phyloP scores from a whole-genome alignment of 495 filamentous ascomycete genomes.

The Penicillium cosmopolitanum region DNA sequence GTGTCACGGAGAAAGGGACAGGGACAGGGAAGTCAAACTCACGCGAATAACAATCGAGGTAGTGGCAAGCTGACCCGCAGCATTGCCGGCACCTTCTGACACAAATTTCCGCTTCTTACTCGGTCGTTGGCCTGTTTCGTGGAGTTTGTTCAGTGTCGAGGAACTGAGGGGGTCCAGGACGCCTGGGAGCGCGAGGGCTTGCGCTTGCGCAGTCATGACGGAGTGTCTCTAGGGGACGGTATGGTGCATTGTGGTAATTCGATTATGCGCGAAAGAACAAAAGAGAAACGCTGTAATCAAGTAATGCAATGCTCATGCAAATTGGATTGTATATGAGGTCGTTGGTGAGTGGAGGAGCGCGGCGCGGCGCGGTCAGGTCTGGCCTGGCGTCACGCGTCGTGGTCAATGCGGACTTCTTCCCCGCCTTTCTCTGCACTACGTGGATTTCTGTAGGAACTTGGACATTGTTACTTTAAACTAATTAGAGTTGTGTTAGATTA shows the following conservation, averaged over 20 bases:
- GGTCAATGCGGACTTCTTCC: conserved; percentile 20
- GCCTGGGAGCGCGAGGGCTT: conserved; percentile 25
- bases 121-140: conserved; percentile 28
- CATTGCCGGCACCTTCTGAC: conserved; percentile 7
- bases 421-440: conserved; percentile 5
- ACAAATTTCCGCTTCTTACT: conserved; percentile 42
- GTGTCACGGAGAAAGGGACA: too few relatives aligned
- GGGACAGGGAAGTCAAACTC: not conserved
- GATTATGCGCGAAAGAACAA: not conserved
- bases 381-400: conserved; percentile 43
- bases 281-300: conserved; percentile 2
- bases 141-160: conserved; percentile 37
- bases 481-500: not conserved
- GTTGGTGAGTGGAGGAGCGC: conserved; percentile 17
- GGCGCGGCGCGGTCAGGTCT: conserved; percentile 8
- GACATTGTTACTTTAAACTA: too few relatives aligned
- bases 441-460: too few relatives aligned
- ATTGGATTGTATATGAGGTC: conserved; percentile 8
- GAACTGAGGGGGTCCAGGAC: conserved; percentile 41
- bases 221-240: conserved; percentile 18
- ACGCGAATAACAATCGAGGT: conserved; percentile 43
- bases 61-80: conserved; percentile 29
- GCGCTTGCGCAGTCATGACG: conserved; percentile 45
- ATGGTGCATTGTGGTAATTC: conserved; percentile 22
- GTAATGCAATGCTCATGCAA: conserved; percentile 15